Percentiles rank a stretch among this genome's conserved stretches.
Evolutionary conservation across 495 filamentous ascomycete genomes (phyloP).

Genomic region (Neurospora tetrasperma): DNA sequence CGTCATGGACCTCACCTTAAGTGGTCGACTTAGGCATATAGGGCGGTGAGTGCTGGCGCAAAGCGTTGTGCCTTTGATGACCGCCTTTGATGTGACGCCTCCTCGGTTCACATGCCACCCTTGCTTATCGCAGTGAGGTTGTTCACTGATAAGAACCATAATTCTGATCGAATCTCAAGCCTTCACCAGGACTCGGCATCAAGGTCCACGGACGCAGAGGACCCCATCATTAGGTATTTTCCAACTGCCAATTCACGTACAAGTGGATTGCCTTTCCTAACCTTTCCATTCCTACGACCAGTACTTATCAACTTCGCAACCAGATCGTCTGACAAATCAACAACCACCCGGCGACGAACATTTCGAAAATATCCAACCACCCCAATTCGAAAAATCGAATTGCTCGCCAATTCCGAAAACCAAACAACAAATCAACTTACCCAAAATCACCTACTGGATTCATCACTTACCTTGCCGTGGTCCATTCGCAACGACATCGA

Average conservation of each 20-base stretch:
- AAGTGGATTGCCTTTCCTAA: not conserved
- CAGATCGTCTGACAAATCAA: not conserved
- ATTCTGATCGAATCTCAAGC: not conserved
- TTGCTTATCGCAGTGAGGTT: not conserved
- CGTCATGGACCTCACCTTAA: not conserved
- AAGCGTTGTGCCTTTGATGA: conserved; percentile 1
- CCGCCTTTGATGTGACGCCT: conserved; percentile 3
- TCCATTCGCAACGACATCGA: not conserved
- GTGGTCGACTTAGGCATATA: not conserved
- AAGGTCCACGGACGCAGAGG: not conserved
- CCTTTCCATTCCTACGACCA: not conserved
- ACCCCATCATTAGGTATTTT: not conserved
- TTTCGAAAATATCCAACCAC: not conserved
- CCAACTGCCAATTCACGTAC: not conserved
- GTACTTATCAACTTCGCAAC: not conserved
- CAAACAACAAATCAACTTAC: not conserved
- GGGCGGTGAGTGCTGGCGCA: conserved; percentile 1
- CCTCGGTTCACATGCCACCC: not conserved
- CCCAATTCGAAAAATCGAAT: not conserved
- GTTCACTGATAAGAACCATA: not conserved
- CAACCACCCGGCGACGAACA: not conserved
- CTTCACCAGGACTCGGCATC: not conserved
- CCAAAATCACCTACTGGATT: not conserved
- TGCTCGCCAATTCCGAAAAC: not conserved
- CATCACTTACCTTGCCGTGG: not conserved